Evolutionary conservation across 1,284 basidiomycete genomes (phyloP).

Genomic region (Hymenochaete sp.): DNA sequence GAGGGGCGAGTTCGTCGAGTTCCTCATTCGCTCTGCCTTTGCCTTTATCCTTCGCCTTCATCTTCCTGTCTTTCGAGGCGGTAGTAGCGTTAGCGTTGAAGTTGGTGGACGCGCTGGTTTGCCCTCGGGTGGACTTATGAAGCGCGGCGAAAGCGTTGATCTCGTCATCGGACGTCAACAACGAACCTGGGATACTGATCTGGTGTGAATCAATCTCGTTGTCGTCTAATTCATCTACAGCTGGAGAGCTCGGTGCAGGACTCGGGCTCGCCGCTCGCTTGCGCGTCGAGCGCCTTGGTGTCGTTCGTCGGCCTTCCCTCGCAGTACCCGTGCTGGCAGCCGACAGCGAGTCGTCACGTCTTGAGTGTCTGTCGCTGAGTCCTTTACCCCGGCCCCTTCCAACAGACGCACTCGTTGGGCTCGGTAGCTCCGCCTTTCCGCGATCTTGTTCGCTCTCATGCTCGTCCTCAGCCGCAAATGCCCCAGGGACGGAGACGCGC

Average conservation of each 20-base stretch:
- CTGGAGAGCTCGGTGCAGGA: too few relatives aligned
- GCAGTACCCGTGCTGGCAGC: not conserved
- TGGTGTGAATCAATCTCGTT: constrained; percentile 3
- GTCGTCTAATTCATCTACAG: too few relatives aligned
- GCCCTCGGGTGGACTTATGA: not conserved
- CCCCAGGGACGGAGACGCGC: constrained; percentile 12
- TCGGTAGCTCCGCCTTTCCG: constrained; percentile 10
- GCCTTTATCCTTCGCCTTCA: not conserved
- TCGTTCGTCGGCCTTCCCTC: too few relatives aligned
- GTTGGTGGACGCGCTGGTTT: not conserved
- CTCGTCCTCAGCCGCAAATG: constrained; percentile 11
- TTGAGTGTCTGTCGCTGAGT: not conserved
- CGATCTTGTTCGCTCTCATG: constrained; percentile 10
- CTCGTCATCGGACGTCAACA: constrained; percentile 17
- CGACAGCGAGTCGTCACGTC: not conserved
- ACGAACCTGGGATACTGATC: constrained; percentile 18
- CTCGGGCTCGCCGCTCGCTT: constrained; percentile 16
- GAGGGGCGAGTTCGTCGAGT: constrained; percentile 16
- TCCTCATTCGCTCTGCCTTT: constrained; percentile 12
- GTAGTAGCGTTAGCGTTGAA: not conserved
- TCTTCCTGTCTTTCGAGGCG: not conserved
- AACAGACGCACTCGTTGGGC: constrained; percentile 8
- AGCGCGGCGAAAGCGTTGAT: not conserved
- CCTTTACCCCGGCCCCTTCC: not conserved
- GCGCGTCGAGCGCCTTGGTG: constrained; percentile 3